phyloP scores from a whole-genome alignment of 1,139 yeast species.

The Kazachstania sp. region DNA sequence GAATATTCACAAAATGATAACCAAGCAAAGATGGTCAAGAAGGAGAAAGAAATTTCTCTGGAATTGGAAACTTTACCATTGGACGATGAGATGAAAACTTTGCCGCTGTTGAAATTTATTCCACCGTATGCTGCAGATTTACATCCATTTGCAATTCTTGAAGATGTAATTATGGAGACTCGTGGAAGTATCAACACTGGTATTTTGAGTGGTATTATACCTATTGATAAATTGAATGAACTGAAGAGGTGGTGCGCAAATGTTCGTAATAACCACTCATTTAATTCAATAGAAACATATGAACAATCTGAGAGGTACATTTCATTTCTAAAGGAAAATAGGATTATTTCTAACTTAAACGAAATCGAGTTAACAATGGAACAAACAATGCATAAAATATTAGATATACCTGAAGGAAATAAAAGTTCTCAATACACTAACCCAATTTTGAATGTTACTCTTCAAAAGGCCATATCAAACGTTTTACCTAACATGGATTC shows the following conservation, averaged over 20 bases:
- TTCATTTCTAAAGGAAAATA: conserved; percentile 9
- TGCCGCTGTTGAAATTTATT: conserved; percentile 17
- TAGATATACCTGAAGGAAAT: conserved; percentile 1
- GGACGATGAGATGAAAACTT: background rate
- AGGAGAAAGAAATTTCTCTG: background rate
- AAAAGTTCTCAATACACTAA: conserved; percentile 28
- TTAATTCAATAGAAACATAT: conserved; percentile 5
- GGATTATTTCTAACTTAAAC: conserved; percentile 12
- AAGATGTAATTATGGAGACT: conserved; percentile 15
- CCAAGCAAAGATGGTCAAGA: background rate
- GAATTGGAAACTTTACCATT: background rate
- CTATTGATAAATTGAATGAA: conserved; percentile 10
- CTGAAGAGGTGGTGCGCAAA: conserved; percentile 18
- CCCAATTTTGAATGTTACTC: conserved; percentile 32
- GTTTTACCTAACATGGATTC: conserved; percentile 11
- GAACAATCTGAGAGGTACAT: conserved; percentile 5
- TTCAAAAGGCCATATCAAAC: conserved; percentile 15
- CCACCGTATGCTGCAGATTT: conserved; percentile 16
- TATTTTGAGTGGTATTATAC: conserved; percentile 13
- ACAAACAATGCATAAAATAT: conserved; percentile 4
- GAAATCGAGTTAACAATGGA: conserved; percentile 6
- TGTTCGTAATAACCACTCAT: conserved; percentile 9
- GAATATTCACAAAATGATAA: background rate
- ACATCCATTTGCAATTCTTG: conserved; percentile 13
- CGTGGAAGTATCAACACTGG: conserved; percentile 7